Evolutionary conservation across 805 yeast species (phyloP).

Genomic region (Hanseniaspora taiwanica): DNA sequence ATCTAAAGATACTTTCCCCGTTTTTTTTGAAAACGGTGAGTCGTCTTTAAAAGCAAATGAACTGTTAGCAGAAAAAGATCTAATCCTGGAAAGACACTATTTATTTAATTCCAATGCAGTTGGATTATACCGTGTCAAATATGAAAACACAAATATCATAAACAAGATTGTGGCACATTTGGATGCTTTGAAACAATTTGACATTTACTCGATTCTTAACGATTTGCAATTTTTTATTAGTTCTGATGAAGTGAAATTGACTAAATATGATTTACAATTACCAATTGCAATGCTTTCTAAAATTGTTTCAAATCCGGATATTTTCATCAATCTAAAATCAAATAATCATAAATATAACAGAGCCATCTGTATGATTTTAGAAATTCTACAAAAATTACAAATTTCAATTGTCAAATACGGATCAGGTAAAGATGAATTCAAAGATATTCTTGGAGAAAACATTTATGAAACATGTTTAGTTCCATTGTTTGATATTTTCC

Average conservation of each 20-base stretch:
- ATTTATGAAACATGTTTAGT: background rate
- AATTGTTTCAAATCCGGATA: background rate
- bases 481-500: background rate
- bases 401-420: background rate
- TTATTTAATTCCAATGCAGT: slow-evolving; percentile 15
- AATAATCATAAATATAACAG: background rate
- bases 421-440: background rate
- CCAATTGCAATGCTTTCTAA: slow-evolving; percentile 1
- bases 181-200: slow-evolving; percentile 13
- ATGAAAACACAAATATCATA: slow-evolving; percentile 22
- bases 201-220: slow-evolving; percentile 21
- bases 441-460: background rate
- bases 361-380: background rate
- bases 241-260: background rate
- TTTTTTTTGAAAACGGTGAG: slow-evolving; percentile 18
- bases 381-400: background rate
- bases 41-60: slow-evolving; percentile 1
- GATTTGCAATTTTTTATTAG: slow-evolving; percentile 25
- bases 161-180: slow-evolving; percentile 5
- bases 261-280: slow-evolving; percentile 3
- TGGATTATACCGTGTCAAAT: slow-evolving; percentile 38
- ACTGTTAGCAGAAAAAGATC: slow-evolving; percentile 9
- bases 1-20: slow-evolving; percentile 25
- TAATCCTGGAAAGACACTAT: slow-evolving; percentile 11
- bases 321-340: background rate